A percentile compares a stretch with the other conserved stretches of the same genome.
These are phyloP conservation scores for Dicorynia guianensis DNA, from an alignment of 306 rosid species.

Conservation along the genomic window DNA sequence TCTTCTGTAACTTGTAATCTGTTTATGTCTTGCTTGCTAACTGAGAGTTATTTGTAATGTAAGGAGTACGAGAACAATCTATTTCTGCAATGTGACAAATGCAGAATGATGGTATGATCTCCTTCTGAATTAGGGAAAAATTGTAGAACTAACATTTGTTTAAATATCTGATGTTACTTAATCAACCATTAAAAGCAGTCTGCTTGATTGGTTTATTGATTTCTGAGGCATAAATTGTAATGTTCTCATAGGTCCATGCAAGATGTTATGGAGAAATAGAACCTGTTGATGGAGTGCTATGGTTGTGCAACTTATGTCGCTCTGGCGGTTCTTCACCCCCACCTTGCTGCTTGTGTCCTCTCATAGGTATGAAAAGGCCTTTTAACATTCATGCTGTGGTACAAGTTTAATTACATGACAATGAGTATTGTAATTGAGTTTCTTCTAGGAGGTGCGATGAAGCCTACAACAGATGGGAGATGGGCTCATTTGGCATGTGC, in stretches of 20 bases:
- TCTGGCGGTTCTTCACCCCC: slow-evolving; percentile 82
- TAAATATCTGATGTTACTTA: slow-evolving; percentile 12
- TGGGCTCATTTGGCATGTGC: slow-evolving; percentile 99
- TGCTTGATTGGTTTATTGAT: slow-evolving; percentile 35
- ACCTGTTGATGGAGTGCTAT: slow-evolving; percentile 86
- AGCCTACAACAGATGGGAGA: slow-evolving; percentile 96
- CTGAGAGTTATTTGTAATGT: slow-evolving; percentile 40
- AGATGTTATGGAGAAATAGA: slow-evolving; percentile 97
- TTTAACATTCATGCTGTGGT: slow-evolving; percentile 32
- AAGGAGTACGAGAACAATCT: slow-evolving; percentile 96
- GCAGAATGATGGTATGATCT: slow-evolving; percentile 95
- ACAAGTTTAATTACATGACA: slow-evolving; percentile 7
- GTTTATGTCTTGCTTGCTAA: slow-evolving; percentile 43
- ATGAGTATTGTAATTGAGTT: slow-evolving; percentile 42
- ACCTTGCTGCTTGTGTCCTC: slow-evolving; percentile 95
- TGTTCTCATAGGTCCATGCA: slow-evolving; percentile 79
- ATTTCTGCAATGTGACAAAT: slow-evolving; percentile 98
- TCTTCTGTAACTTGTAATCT: slow-evolving; percentile 10
- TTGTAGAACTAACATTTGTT: slow-evolving; percentile 6
- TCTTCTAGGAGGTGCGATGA: slow-evolving; percentile 96
- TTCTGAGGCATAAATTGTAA: slow-evolving; percentile 23
- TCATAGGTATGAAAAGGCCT: slow-evolving; percentile 68
- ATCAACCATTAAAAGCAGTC: slow-evolving; percentile 27
- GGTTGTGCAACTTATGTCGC: slow-evolving; percentile 97
- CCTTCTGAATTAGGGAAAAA: slow-evolving; percentile 10